These are phyloP conservation scores for Aurifilum marmelostoma DNA, from an alignment of 2,329 filamentous ascomycete species.

Conservation along the genomic window DNA sequence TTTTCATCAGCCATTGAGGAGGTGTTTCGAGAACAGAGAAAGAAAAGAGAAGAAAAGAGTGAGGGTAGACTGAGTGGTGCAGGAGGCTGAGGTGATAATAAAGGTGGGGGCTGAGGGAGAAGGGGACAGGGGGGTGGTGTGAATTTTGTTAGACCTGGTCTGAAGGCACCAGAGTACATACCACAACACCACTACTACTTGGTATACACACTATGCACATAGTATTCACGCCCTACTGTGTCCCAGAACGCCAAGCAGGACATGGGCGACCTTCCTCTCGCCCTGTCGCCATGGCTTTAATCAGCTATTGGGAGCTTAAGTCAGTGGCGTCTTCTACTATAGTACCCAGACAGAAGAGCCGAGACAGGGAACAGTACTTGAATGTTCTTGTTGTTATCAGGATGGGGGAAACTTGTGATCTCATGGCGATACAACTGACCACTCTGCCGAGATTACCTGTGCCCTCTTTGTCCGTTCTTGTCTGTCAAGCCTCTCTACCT, in stretches of 20 bases:
- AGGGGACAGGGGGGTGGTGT: neutral
- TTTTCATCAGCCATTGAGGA: neutral
- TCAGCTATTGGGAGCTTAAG: neutral
- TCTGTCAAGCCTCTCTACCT: neutral
- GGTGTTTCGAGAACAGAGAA: neutral
- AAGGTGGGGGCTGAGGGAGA: neutral
- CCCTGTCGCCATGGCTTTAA: neutral
- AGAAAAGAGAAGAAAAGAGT: neutral
- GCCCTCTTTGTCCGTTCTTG: neutral
- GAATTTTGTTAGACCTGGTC: neutral
- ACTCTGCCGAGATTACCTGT: constrained; percentile 3
- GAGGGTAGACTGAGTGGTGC: neutral
- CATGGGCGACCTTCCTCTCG: neutral
- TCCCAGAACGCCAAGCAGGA: neutral
- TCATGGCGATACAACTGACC: neutral
- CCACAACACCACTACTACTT: no score
- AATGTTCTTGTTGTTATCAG: neutral
- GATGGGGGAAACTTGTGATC: neutral
- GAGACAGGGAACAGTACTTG: constrained; percentile 7
- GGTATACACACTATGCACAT: neutral
- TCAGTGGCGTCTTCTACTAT: constrained; percentile 7
- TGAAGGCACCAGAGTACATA: neutral
- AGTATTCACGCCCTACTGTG: neutral
- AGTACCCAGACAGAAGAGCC: constrained; percentile 2
- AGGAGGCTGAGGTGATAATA: neutral